Conservation (phyloP, 1,139 yeast genomes). For the Yamadazyma atlantica region DNA sequence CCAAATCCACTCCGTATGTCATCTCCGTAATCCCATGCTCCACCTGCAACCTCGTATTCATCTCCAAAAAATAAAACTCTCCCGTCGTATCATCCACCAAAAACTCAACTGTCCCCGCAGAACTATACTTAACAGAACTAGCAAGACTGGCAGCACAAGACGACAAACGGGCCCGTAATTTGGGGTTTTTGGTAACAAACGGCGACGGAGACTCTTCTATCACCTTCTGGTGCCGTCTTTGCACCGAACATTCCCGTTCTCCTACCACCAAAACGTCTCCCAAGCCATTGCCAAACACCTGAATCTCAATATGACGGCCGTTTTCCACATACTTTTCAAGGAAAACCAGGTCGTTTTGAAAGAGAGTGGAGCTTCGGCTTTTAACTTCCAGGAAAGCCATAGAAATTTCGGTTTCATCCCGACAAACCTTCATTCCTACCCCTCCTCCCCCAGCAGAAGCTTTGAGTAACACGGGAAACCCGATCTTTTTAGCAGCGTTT, state of each 20-base stretch:
- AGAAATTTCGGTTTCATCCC: conserved; percentile 1
- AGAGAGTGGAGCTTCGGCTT: conserved; percentile 6
- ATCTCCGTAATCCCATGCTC: conserved; percentile 35
- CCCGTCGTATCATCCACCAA: conserved; percentile 29
- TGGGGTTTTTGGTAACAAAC: conserved; percentile 15
- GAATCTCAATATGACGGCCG: conserved; percentile 49
- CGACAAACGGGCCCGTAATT: conserved; percentile 17
- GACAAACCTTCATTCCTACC: conserved; percentile 9
- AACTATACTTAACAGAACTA: conserved; percentile 24
- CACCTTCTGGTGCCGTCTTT: conserved; percentile 49
- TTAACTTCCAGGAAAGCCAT: conserved; percentile 3
- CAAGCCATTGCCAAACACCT: conserved; percentile 43
- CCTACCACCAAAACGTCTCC: conserved; percentile 46
- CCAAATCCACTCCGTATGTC: conserved; percentile 29
- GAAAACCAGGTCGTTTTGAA: conserved; percentile 37
- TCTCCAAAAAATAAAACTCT: conserved; percentile 27
- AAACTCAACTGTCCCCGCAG: conserved; percentile 37
- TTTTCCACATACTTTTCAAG: conserved; percentile 42
- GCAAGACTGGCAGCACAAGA: conserved; percentile 23
- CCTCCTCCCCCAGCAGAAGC: conserved; percentile 11
- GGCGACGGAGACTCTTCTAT: conserved; percentile 46
- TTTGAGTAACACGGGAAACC: conserved; percentile 8
- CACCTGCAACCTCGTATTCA: conserved; percentile 34
- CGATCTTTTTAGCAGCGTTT: conserved; percentile 5
- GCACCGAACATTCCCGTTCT: conserved; percentile 50